Evolutionary conservation across 306 rosid species (phyloP), one percentile per base, ranked within the genome.

Genomic region (Prunus mume): DNA sequence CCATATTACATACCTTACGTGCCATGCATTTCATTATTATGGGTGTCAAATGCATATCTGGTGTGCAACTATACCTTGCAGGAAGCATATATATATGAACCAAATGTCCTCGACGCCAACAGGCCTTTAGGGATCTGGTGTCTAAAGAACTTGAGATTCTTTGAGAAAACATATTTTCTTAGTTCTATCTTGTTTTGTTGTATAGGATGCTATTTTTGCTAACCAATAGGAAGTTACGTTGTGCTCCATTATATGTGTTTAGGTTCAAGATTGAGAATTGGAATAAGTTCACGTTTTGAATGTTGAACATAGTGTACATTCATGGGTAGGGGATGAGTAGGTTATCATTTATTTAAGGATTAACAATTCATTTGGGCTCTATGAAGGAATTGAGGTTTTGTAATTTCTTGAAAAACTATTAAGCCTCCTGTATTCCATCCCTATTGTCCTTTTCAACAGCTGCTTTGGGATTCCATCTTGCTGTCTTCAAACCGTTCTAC

Each of bases 401-500:
- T 19, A 28, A 30, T 34, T 18, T 34, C 69, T 9, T 65, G 27
- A 10, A 65, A 32, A 24, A 32, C 8, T 32, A 13, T 65, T 56
- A 28, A 41, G 69, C 69, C 27, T 65, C 50, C 69, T 34, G 19
- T 18, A 1, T 67, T 4, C 30, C 32, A 43, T 67, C 54, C 43
- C 32, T 12, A 24, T 20, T 41, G 19, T 34, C 38, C 25, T 70
- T 65, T 34, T 38, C 22, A 51, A 17, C 45, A 8, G 32, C 54
- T 52, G 19, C n/a, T 34, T 30, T 71, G 50, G 27, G 38, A 19
- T 32, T 71, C 19, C 34, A 14, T 52, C 12, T 3, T 6, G 27
- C 61, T 71, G 43, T 75, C 55, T 27, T 32, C 62, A 60, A 69
- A 30, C 71, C 30, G 47, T 79, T 57, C 38, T 32, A 65, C 20